A percentile compares a stretch with the other conserved stretches of the same genome.
These are phyloP conservation scores for Colletotrichum horii DNA, from an alignment of 2,329 filamentous ascomycete genomes.

Conservation along the genomic window DNA sequence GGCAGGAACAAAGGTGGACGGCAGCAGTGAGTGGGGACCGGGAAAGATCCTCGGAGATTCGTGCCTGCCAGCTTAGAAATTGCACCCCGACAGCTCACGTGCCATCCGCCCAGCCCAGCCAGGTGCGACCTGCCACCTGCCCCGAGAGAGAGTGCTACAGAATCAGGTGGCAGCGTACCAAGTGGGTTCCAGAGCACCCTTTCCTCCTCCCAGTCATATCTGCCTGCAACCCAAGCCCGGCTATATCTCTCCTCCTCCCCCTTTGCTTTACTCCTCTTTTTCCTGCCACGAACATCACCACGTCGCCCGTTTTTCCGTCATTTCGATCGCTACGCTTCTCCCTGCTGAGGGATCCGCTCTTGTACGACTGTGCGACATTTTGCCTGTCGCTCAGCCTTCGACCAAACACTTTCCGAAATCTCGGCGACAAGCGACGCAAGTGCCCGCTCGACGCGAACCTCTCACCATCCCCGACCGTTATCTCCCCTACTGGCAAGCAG, in stretches of 20 bases:
- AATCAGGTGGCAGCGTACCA: conserved; percentile 9
- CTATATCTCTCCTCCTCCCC: conserved; percentile 14
- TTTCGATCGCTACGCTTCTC: background rate
- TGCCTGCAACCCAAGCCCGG: conserved; percentile 9
- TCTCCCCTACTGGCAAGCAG: background rate
- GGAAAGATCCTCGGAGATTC: background rate
- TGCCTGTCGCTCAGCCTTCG: background rate
- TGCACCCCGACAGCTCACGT: background rate
- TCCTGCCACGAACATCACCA: conserved; percentile 10
- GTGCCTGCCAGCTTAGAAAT: background rate
- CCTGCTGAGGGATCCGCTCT: background rate
- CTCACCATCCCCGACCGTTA: background rate
- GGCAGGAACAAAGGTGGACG: background rate
- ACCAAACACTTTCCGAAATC: background rate
- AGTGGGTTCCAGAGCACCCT: conserved; percentile 9
- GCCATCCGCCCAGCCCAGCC: background rate
- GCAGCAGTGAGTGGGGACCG: background rate
- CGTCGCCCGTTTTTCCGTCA: background rate
- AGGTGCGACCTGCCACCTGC: background rate
- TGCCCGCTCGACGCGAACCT: conserved; percentile 13
- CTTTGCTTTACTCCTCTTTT: conserved; percentile 14
- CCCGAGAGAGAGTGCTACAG: conserved; percentile 1
- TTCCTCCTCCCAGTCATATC: background rate
- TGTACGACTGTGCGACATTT: background rate
- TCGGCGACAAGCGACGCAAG: conserved; percentile 11